These are phyloP conservation scores for Penicillium daleae DNA, from an alignment of 495 filamentous ascomycete genomes.

Conservation along the genomic window DNA sequence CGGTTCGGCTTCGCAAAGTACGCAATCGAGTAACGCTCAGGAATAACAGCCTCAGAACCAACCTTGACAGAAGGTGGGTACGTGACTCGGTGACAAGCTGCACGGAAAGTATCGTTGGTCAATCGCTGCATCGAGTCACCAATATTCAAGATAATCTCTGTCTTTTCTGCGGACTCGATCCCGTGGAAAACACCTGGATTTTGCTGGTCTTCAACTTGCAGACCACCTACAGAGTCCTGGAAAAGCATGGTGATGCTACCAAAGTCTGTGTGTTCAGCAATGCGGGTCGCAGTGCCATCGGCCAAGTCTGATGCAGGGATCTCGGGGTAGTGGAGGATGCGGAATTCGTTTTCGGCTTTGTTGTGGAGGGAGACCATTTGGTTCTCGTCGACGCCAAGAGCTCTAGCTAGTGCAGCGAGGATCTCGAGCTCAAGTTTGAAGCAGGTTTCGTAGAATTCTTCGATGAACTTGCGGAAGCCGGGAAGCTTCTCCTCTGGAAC, in stretches of 20 bases:
- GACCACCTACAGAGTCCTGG: conserved; percentile 49
- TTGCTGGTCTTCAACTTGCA: conserved; percentile 48
- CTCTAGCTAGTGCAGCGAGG: conserved; percentile 45
- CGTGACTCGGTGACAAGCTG: conserved; percentile 40
- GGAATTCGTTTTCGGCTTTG: conserved; percentile 54
- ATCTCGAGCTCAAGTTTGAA: conserved; percentile 49
- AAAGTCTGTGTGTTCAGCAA: conserved; percentile 51
- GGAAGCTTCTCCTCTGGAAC: conserved; percentile 57
- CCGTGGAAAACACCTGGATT: conserved; percentile 43
- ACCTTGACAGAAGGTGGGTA: conserved; percentile 28
- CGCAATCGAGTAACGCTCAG: conserved; percentile 37
- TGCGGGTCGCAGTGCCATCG: conserved; percentile 32
- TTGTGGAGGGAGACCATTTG: conserved; percentile 51
- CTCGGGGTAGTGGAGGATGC: conserved; percentile 47
- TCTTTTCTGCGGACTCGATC: conserved; percentile 48
- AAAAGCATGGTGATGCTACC: conserved; percentile 54
- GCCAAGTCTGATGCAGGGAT: conserved; percentile 25
- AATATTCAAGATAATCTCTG: conserved; percentile 65
- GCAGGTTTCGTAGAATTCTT: conserved; percentile 43
- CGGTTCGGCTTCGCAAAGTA: conserved; percentile 41
- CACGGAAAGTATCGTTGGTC: conserved; percentile 55
- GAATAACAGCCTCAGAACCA: conserved; percentile 25
- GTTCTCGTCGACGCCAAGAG: conserved; percentile 48
- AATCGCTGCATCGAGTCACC: conserved; percentile 66
- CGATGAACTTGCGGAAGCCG: conserved; percentile 63